These are phyloP conservation scores for Cladosporium sp. DNA, from an alignment of 2,329 filamentous ascomycete genomes.

Conservation along the genomic window DNA sequence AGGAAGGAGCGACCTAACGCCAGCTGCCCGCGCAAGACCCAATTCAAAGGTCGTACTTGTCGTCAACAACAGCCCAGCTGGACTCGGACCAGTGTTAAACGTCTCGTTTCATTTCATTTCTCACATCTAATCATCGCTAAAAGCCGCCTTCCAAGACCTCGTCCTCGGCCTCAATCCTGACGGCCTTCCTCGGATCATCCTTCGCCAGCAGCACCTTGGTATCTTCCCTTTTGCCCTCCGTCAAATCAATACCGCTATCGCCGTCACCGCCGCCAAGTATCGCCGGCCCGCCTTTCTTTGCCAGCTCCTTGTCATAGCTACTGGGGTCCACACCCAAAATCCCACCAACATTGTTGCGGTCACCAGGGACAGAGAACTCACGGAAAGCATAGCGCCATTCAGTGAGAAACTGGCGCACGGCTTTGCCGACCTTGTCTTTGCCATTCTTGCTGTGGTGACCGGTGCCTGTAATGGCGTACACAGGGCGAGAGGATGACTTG, in stretches of 20 bases:
- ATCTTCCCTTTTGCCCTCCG: slow-evolving; percentile 34
- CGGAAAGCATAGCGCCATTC: slow-evolving; percentile 96
- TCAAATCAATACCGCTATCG: slow-evolving; percentile 39
- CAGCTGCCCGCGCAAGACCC: too few relatives aligned
- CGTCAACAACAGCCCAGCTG: background rate
- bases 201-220: slow-evolving; percentile 40
- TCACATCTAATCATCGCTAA: slow-evolving; percentile 16
- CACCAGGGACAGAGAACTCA: slow-evolving; percentile 95
- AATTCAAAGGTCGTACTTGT: too few relatives aligned
- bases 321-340: slow-evolving; percentile 65
- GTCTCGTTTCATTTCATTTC: slow-evolving; percentile 17
- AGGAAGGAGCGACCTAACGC: too few relatives aligned
- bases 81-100: background rate
- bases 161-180: slow-evolving; percentile 23
- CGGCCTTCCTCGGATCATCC: slow-evolving; percentile 35
- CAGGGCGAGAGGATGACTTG: slow-evolving; percentile 65
- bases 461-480: slow-evolving; percentile 96
- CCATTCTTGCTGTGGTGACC: slow-evolving; percentile 98
- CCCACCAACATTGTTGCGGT: slow-evolving; percentile 75
- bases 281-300: slow-evolving; percentile 29
- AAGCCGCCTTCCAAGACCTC: slow-evolving; percentile 18
- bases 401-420: slow-evolving; percentile 84
- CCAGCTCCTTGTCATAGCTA: slow-evolving; percentile 54
- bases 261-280: slow-evolving; percentile 40
- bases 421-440: slow-evolving; percentile 97